These are phyloP conservation scores for Crithidia fasciculata DNA, from an alignment of 208 protist genomes.

Conservation along the genomic window DNA sequence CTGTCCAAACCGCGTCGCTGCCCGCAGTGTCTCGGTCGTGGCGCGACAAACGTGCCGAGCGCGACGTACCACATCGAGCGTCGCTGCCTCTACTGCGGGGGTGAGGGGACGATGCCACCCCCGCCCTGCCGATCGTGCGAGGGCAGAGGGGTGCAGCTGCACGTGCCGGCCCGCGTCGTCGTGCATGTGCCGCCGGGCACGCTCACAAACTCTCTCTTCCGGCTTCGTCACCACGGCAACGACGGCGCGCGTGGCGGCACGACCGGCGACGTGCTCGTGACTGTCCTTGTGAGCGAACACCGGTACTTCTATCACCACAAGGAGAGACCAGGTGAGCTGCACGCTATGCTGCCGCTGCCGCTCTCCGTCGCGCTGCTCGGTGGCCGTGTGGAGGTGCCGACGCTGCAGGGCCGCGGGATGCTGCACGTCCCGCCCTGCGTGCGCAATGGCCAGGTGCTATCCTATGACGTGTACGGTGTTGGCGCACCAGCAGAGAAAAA, in stretches of 20 bases:
- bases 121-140: conserved; percentile 65
- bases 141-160: conserved; percentile 60
- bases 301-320: conserved; percentile 67
- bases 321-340: conserved; percentile 41
- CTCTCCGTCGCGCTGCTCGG: conserved; percentile 81
- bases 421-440: conserved; percentile 80
- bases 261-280: conserved; percentile 78
- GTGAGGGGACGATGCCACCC: conserved; percentile 65
- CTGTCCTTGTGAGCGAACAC: conserved; percentile 74
- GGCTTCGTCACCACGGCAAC: conserved; percentile 72
- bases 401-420: conserved; percentile 32
- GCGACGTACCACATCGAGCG: conserved; percentile 90
- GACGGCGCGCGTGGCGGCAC: conserved; percentile 82
- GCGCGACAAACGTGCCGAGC: conserved; percentile 67
- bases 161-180: conserved; percentile 31
- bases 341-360: conserved; percentile 82
- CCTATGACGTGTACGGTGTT: conserved; percentile 45
- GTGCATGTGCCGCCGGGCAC: conserved; percentile 51
- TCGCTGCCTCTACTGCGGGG: conserved; percentile 75
- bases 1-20: conserved; percentile 54
- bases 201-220: conserved; percentile 43
- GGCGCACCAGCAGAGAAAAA: too few species aligned
- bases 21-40: conserved; percentile 84
- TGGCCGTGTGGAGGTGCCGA: conserved; percentile 69
- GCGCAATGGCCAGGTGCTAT: conserved; percentile 70